Conservation (phyloP, 768 basidiomycete species). For the Tricholoma bakamatsutake region DNA sequence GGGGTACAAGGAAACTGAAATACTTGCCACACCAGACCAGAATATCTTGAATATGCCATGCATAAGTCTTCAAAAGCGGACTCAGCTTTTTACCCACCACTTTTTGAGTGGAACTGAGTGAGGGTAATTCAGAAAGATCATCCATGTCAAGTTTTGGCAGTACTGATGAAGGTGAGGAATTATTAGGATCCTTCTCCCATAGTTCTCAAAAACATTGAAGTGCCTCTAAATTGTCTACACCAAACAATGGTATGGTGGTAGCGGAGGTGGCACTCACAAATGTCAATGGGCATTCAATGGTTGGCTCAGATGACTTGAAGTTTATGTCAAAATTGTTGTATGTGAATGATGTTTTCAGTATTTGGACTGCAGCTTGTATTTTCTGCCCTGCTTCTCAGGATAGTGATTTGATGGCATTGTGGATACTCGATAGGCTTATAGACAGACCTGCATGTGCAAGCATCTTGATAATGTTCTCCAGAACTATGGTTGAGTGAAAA, state of each 20-base stretch:
- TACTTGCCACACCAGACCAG: slow-evolving; percentile 9
- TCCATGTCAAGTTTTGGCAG: neutral
- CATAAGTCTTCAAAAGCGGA: slow-evolving; percentile 5
- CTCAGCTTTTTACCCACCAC: slow-evolving; percentile 9
- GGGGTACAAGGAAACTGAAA: slow-evolving; percentile 9
- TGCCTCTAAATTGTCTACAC: slow-evolving; percentile 9
- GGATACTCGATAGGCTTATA: slow-evolving; percentile 14
- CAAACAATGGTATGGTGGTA: slow-evolving; percentile 16
- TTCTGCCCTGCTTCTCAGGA: slow-evolving; percentile 11
- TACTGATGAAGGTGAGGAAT: slow-evolving; percentile 6
- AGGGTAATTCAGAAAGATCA: slow-evolving; percentile 3
- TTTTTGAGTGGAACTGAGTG: neutral
- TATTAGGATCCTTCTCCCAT: slow-evolving; percentile 22
- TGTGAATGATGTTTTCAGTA: slow-evolving; percentile 17
- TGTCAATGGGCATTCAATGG: slow-evolving; percentile 18
- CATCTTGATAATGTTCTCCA: slow-evolving; percentile 18
- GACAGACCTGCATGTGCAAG: slow-evolving; percentile 21
- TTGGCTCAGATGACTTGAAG: slow-evolving; percentile 19
- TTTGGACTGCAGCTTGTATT: slow-evolving; percentile 14
- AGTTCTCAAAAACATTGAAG: slow-evolving; percentile 23
- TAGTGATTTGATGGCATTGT: slow-evolving; percentile 13
- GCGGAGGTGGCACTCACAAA: slow-evolving; percentile 25
- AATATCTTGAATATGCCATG: slow-evolving; percentile 4
- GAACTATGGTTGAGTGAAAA: slow-evolving; percentile 27
- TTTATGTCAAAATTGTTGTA: slow-evolving; percentile 36